Percentiles rank a stretch among this genome's conserved stretches.
Conservation (phyloP, 345 rosid genomes). For the Clarkia xantiana region DNA sequence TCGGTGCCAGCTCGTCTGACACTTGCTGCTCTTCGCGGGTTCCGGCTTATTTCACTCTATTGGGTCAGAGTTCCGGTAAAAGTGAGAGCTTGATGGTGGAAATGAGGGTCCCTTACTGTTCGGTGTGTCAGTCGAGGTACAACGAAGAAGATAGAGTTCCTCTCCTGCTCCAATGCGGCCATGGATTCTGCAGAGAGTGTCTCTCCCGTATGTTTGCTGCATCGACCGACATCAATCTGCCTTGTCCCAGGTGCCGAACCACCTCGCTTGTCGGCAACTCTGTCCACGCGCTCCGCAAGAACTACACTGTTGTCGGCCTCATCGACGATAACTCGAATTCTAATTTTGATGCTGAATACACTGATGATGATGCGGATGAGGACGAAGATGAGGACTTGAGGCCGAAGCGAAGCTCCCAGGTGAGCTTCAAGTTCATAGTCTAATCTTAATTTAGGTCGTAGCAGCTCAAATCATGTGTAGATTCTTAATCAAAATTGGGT, state of each 20-base stretch:
- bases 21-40: not conserved
- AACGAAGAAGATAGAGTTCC: slow-evolving; percentile 89
- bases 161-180: slow-evolving; percentile 83
- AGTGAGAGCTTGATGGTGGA: not conserved
- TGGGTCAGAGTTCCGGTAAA: not conserved
- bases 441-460: too few relatives aligned
- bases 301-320: slow-evolving; percentile 67
- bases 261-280: slow-evolving; percentile 87
- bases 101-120: slow-evolving; percentile 78
- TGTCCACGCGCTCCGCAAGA: slow-evolving; percentile 69
- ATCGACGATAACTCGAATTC: slow-evolving; percentile 35
- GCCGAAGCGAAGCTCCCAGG: slow-evolving; percentile 15
- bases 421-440: too few relatives aligned
- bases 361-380: slow-evolving; percentile 42
- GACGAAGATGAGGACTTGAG: slow-evolving; percentile 18
- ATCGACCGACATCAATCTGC: slow-evolving; percentile 57
- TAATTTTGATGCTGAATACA: slow-evolving; percentile 53
- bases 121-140: slow-evolving; percentile 85
- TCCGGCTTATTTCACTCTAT: not conserved
- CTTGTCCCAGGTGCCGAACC: slow-evolving; percentile 91
- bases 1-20: not conserved
- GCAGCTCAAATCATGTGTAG: too few relatives aligned
- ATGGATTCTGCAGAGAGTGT: slow-evolving; percentile 88
- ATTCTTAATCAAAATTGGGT: too few relatives aligned
- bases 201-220: slow-evolving; percentile 76